Percentiles rank a stretch among this genome's conserved stretches.
phyloP scores from a whole-genome alignment of 2,329 filamentous ascomycete species.

The Sordariomycetes sp. region DNA sequence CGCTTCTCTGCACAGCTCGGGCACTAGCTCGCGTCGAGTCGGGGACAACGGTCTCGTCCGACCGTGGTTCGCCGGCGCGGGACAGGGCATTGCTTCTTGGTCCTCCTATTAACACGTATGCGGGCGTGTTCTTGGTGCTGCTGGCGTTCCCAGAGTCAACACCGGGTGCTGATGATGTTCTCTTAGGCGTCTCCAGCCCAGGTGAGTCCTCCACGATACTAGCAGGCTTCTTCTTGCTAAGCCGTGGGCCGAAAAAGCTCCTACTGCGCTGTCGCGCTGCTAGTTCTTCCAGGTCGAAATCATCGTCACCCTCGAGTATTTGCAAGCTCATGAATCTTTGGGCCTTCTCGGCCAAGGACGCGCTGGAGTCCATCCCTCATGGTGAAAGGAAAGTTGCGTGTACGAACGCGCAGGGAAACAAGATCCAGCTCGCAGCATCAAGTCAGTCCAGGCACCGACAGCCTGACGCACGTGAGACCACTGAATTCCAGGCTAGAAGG shows the following conservation, averaged over 20 bases:
- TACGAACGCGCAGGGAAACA: too few relatives aligned
- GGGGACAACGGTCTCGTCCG: constrained; percentile 14
- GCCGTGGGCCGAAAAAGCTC: constrained; percentile 1
- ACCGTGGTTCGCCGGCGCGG: constrained; percentile 6
- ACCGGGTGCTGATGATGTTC: constrained; percentile 6
- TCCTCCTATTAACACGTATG: constrained; percentile 8
- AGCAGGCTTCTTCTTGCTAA: neutral
- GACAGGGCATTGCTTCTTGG: constrained; percentile 11
- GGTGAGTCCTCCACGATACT: neutral
- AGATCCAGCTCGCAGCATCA: too few relatives aligned
- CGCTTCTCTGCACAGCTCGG: constrained; percentile 14
- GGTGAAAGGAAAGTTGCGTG: neutral
- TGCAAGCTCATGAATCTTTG: neutral
- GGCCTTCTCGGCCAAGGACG: constrained; percentile 1
- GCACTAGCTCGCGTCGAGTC: too few relatives aligned
- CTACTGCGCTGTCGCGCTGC: constrained; percentile 7
- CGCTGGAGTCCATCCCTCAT: neutral
- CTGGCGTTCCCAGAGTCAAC: too few relatives aligned
- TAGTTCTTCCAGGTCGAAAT: constrained; percentile 8
- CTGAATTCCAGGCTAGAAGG: too few relatives aligned
- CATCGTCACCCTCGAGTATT: neutral
- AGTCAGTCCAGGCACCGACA: too few relatives aligned
- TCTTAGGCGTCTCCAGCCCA: constrained; percentile 5
- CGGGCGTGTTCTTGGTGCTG: constrained; percentile 21
- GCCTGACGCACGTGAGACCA: too few relatives aligned